Evolutionary conservation across 306 rosid genomes (phyloP).

Genomic region (Lupinus albus): DNA sequence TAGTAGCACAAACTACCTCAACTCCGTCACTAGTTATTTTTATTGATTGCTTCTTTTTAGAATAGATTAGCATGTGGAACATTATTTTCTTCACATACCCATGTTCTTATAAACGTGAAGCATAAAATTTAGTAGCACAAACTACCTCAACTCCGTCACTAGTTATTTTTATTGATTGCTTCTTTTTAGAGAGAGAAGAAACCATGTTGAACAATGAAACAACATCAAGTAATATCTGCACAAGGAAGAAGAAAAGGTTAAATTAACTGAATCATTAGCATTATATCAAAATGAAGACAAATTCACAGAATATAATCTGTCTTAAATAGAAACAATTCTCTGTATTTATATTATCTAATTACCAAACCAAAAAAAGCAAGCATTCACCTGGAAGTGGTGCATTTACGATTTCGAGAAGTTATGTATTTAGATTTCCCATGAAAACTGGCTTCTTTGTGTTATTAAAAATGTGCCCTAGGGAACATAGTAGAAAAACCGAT

Average conservation of each 20-base stretch:
- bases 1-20: slow-evolving; percentile 60
- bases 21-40: slow-evolving; percentile 63
- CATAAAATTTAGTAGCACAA: slow-evolving; percentile 22
- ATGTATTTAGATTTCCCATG: no score
- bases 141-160: slow-evolving; percentile 74
- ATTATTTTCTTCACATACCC: not conserved
- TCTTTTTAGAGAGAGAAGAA: slow-evolving; percentile 66
- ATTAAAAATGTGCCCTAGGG: no score
- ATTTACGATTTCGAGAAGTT: no score
- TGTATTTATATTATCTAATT: slow-evolving; percentile 13
- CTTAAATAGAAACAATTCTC: not conserved
- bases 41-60: slow-evolving; percentile 67
- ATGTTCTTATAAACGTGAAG: not conserved
- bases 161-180: slow-evolving; percentile 69
- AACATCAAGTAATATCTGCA: slow-evolving; percentile 76
- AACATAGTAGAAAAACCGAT: no score
- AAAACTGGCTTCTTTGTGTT: no score
- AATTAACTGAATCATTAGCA: not conserved
- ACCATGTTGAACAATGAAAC: slow-evolving; percentile 75
- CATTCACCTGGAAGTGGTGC: no score
- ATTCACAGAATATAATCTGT: not conserved
- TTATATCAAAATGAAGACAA: not conserved
- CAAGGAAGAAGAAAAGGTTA: slow-evolving; percentile 6
- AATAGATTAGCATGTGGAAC: slow-evolving; percentile 22
- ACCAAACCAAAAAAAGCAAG: no score